These are phyloP conservation scores for Pseudonitzschia multiseries DNA, from an alignment of 108 stramenopile genomes.

Conservation along the genomic window DNA sequence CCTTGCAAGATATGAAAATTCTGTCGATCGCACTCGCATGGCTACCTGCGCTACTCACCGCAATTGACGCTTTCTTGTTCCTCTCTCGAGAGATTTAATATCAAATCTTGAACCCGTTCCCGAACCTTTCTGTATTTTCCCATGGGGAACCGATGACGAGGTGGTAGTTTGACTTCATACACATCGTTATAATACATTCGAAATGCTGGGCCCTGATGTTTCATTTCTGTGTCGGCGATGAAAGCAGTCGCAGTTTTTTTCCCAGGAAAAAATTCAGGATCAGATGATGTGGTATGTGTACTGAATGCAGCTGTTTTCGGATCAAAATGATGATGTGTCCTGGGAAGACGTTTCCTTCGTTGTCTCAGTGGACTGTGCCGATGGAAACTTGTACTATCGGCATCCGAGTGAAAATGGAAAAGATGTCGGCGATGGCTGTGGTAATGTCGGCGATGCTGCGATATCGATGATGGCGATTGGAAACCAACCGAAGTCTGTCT, in stretches of 20 bases:
- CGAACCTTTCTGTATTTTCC: slow-evolving; percentile 85
- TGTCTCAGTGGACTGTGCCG: not conserved
- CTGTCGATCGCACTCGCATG: not conserved
- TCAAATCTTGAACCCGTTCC: slow-evolving; percentile 52
- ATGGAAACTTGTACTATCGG: not conserved
- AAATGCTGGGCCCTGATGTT: slow-evolving; percentile 29
- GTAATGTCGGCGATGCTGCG: not conserved
- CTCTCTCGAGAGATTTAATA: slow-evolving; percentile 25
- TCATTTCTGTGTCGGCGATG: not conserved
- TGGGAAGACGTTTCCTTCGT: not conserved
- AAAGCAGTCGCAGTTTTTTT: not conserved
- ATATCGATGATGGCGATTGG: not conserved
- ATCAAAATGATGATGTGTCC: not conserved
- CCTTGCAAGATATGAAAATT: not conserved
- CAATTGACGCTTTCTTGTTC: slow-evolving; percentile 30
- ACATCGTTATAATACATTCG: slow-evolving; percentile 90
- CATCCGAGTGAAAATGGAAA: not conserved
- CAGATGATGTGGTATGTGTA: not conserved
- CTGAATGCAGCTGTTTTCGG: not conserved
- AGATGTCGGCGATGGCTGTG: not conserved
- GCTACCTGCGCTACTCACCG: slow-evolving; percentile 35
- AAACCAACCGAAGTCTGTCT: not conserved
- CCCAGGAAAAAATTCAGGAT: not conserved
- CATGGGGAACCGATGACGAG: slow-evolving; percentile 92
- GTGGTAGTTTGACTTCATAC: slow-evolving; percentile 87